phyloP scores from a whole-genome alignment of 129 eudicot species.

The Oenanthe sinensis region DNA sequence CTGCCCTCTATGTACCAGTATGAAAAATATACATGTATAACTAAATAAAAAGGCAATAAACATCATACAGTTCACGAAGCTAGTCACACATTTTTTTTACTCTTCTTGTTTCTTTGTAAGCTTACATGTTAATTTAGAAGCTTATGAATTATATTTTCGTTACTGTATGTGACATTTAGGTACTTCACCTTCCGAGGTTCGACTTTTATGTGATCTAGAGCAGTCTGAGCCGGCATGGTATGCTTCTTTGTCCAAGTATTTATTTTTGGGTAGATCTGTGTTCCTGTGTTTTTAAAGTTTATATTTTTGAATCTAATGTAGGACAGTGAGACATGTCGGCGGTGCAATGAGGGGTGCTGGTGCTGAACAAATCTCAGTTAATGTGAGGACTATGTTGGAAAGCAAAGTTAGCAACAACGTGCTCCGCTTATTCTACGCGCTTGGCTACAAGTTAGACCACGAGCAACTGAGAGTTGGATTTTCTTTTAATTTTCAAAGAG shows the following conservation, averaged over 20 bases:
- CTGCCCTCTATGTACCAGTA: background rate
- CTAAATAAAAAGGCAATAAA: background rate
- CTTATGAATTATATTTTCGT: background rate
- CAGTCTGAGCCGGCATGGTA: constrained; percentile 96
- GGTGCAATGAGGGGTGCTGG: constrained; percentile 97
- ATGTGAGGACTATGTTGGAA: constrained; percentile 77
- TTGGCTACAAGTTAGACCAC: constrained; percentile 88
- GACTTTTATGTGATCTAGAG: constrained; percentile 86
- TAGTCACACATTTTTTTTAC: background rate
- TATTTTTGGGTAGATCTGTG: background rate
- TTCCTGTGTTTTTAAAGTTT: background rate
- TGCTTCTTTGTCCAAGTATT: background rate
- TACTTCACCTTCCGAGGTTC: constrained; percentile 71
- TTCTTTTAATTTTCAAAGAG: constrained; percentile 67
- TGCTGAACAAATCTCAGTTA: constrained; percentile 83
- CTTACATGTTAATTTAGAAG: background rate
- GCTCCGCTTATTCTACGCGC: constrained; percentile 61
- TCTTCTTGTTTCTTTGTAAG: background rate
- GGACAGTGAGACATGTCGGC: constrained; percentile 87
- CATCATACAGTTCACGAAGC: background rate
- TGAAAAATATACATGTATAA: background rate
- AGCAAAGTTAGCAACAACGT: constrained; percentile 83
- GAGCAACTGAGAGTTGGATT: constrained; percentile 77
- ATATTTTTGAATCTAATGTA: constrained; percentile 7
- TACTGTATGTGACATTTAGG: constrained; percentile 35